A percentile compares a stretch with the other conserved stretches of the same genome.
Evolutionary conservation across 2,329 filamentous ascomycete genomes (phyloP).

Genomic region (Magnaporthiopsis rhizophila): DNA sequence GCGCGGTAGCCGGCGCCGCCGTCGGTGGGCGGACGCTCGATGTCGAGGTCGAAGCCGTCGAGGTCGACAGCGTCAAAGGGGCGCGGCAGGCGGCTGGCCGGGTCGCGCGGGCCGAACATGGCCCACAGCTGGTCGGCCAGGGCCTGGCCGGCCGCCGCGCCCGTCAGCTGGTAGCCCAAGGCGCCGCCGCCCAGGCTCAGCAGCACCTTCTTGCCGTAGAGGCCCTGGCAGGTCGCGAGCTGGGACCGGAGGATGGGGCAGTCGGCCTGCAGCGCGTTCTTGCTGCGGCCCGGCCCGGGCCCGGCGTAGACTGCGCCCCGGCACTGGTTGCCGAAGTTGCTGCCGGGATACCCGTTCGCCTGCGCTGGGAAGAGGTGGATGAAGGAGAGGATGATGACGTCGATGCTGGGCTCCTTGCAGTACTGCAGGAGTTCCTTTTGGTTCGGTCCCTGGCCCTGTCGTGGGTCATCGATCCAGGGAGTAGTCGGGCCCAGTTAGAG

Average conservation of each 20-base stretch:
- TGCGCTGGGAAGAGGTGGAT: slow-evolving; percentile 32
- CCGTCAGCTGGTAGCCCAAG: slow-evolving; percentile 26
- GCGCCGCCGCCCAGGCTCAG: slow-evolving; percentile 32
- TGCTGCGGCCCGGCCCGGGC: slow-evolving; percentile 24
- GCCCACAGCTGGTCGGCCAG: slow-evolving; percentile 29
- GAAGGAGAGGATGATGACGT: slow-evolving; percentile 35
- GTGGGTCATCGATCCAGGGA: neutral
- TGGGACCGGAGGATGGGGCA: slow-evolving; percentile 25
- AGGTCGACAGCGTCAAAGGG: slow-evolving; percentile 16
- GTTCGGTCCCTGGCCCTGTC: slow-evolving; percentile 30
- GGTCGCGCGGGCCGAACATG: slow-evolving; percentile 25
- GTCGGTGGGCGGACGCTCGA: slow-evolving; percentile 22
- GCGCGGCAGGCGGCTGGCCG: neutral
- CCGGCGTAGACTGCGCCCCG: slow-evolving; percentile 22
- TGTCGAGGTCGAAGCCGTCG: slow-evolving; percentile 36
- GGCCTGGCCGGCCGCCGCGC: slow-evolving; percentile 25
- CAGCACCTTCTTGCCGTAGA: slow-evolving; percentile 29
- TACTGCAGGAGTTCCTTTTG: slow-evolving; percentile 28
- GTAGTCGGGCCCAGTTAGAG: neutral
- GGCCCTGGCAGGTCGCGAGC: slow-evolving; percentile 30
- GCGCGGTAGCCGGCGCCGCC: slow-evolving; percentile 3
- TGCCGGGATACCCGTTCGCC: slow-evolving; percentile 31
- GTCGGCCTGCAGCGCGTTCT: slow-evolving; percentile 16
- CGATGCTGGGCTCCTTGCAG: slow-evolving; percentile 29
- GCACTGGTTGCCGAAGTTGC: slow-evolving; percentile 35